Conservation (phyloP, 192 early-diverging fungal species). For the Backusella parvicylindrica region DNA sequence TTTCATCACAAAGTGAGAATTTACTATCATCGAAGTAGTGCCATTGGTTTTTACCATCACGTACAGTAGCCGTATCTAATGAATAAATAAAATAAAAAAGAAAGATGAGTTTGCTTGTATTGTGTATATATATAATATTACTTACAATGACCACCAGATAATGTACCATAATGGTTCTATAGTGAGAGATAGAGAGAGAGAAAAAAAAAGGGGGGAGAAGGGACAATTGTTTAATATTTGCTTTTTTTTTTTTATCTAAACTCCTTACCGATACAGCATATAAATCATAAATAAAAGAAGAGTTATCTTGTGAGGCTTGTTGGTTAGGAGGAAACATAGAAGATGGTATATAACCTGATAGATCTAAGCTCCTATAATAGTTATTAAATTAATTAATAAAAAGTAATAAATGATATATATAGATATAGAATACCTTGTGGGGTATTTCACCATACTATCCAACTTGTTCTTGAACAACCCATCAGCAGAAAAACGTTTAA, state of each 20-base stretch:
- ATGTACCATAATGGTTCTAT: slow-evolving; percentile 70
- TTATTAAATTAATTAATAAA: neutral
- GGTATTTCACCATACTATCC: slow-evolving; percentile 84
- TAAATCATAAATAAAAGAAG: slow-evolving; percentile 60
- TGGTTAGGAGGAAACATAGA: slow-evolving; percentile 3
- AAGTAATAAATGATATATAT: neutral
- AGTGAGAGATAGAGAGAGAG: too few species aligned
- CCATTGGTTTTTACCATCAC: slow-evolving; percentile 67
- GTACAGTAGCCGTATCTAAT: slow-evolving; percentile 66
- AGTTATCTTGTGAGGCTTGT: neutral
- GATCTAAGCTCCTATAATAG: slow-evolving; percentile 42
- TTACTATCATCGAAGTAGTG: slow-evolving; percentile 82
- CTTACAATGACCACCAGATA: slow-evolving; percentile 71
- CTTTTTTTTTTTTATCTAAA: neutral
- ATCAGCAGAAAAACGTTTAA: slow-evolving; percentile 91
- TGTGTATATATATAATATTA: slow-evolving; percentile 24
- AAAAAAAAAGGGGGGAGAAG: too few species aligned
- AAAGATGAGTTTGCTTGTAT: slow-evolving; percentile 12
- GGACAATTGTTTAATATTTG: neutral
- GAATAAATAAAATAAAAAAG: neutral
- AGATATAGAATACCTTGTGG: slow-evolving; percentile 45
- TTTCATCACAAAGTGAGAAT: slow-evolving; percentile 54
- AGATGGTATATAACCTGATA: slow-evolving; percentile 52
- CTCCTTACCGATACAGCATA: slow-evolving; percentile 78
- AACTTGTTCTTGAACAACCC: slow-evolving; percentile 94